These are phyloP conservation scores for Durotheca rogersii DNA, from an alignment of 495 filamentous ascomycete species.

Conservation along the genomic window DNA sequence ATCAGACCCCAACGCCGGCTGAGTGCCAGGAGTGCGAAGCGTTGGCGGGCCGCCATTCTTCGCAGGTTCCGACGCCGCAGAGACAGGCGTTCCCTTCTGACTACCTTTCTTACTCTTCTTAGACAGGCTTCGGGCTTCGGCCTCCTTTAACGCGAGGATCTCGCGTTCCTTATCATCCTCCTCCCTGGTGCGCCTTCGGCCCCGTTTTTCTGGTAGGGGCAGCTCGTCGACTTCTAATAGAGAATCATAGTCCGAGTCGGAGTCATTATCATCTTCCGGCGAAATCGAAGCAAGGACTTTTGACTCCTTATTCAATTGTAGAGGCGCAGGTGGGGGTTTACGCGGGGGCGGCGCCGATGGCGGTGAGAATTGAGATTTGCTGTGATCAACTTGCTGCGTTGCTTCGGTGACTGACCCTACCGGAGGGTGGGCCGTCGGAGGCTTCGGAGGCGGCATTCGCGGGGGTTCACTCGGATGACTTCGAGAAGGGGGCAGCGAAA, in stretches of 20 bases:
- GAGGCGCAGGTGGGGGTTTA: slow-evolving; percentile 80
- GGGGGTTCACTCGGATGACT: slow-evolving; percentile 49
- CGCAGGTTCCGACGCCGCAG: slow-evolving; percentile 21
- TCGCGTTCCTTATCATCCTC: slow-evolving; percentile 84
- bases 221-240: slow-evolving; percentile 65
- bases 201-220: slow-evolving; percentile 58
- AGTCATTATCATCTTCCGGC: slow-evolving; percentile 56
- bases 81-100: slow-evolving; percentile 44
- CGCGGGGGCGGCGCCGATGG: slow-evolving; percentile 60
- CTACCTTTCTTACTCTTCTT: slow-evolving; percentile 62
- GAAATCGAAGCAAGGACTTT: slow-evolving; percentile 47
- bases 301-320: slow-evolving; percentile 63
- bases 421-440: slow-evolving; percentile 45
- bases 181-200: slow-evolving; percentile 82
- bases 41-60: slow-evolving; percentile 33
- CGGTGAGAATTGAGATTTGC: slow-evolving; percentile 46
- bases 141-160: slow-evolving; percentile 60
- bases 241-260: slow-evolving; percentile 84
- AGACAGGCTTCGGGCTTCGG: slow-evolving; percentile 63
- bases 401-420: slow-evolving; percentile 47
- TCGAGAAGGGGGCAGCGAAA: slow-evolving; percentile 49
- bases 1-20: slow-evolving; percentile 27
- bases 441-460: slow-evolving; percentile 44
- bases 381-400: slow-evolving; percentile 50
- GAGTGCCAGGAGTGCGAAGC: slow-evolving; percentile 31